Base-by-base conservation (phyloP, 768 basidiomycete genomes). In the Sporobolomyces roseus region DNA sequence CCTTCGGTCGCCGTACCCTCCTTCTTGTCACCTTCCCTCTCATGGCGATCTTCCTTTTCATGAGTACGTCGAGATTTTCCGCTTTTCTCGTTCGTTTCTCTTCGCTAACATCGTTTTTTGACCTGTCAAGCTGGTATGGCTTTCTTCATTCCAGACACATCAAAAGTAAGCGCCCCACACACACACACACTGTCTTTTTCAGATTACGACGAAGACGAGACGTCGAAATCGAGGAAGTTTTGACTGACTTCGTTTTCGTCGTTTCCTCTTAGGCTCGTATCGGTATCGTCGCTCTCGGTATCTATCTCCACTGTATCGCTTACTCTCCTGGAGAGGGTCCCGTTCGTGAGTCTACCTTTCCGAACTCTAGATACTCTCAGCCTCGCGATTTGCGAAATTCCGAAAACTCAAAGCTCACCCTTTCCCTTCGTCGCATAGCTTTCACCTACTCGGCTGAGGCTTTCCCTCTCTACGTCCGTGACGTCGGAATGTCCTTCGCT, bases 21-120 rank as follows among this genome's bases (percentile, higher is more conserved):
- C 80, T 91, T 21, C 78, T 90, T 17, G 84, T 85, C 71, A 88
- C 88, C 0, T 91, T 90, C 83, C 89, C 90, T 0, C 83, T 84
- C 67, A 91, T 91, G 89, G 84, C 87, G 0, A 82, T 85, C 79
- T 86, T 85, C 32, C 80, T 91, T n/a, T 83, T 91, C 29, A 84
- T 86, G 25, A 85, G 52, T 53, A 33, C 25, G 52, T 36, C 52
- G 32, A 53, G 25, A 27, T 52, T 19, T 33, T 17, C 36, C 16
- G 13, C 25, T 55, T 33, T 29, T n/a, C 19, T 33, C 46, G 3
- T 19, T 29, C 27, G 4, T 2, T 1, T 30, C 25, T 35, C 23
- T 12, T 38, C 61, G 14, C n/a, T 1, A 21, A 21, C 1, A 33
- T 8, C 8, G 6, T 33, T 4, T 16, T 41, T 17, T 3, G 32